Evolutionary conservation across 23 red algal species (phyloP).

Genomic region (Cyanidiococcus yangmingshanensis): DNA sequence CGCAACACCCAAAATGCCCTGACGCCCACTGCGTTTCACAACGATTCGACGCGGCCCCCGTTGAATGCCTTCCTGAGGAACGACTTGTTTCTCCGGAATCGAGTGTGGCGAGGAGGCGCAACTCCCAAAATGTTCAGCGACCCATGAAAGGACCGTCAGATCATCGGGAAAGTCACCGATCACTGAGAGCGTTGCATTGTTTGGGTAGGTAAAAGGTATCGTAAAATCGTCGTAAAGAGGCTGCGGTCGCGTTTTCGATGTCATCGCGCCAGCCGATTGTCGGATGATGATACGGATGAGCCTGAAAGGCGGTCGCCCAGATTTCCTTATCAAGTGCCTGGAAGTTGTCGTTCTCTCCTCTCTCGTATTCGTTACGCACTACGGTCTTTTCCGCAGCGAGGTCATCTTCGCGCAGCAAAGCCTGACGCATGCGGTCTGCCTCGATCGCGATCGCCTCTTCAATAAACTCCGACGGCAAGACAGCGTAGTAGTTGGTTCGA

Average conservation of each 20-base stretch:
- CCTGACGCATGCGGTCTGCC: conserved; percentile 24
- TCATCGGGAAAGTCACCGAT: conserved; percentile 21
- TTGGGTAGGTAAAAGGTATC: conserved; percentile 26
- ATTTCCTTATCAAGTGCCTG: conserved; percentile 17
- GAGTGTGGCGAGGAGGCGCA: background rate
- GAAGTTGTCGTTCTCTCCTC: conserved; percentile 24
- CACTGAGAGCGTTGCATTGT: conserved; percentile 24
- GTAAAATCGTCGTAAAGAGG: conserved; percentile 13
- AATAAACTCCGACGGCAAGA: conserved; percentile 25
- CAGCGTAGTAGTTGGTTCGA: conserved; percentile 25
- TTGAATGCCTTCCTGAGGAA: conserved; percentile 15
- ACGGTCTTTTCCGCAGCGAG: conserved; percentile 10
- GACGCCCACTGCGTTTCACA: conserved; percentile 5
- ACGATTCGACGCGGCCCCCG: conserved; percentile 17
- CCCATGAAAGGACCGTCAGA: background rate
- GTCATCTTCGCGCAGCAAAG: conserved; percentile 9
- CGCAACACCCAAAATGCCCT: conserved; percentile 21
- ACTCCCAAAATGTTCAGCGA: conserved; percentile 12
- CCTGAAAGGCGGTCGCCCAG: conserved; percentile 29
- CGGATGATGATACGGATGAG: conserved; percentile 36
- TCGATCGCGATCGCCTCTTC: conserved; percentile 29
- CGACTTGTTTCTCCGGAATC: background rate
- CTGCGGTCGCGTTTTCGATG: conserved; percentile 21
- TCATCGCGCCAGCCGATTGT: conserved; percentile 30
- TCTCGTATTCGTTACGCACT: conserved; percentile 27